phyloP scores from a whole-genome alignment of 2,329 filamentous ascomycete genomes.

The Fusarium ambrosium region DNA sequence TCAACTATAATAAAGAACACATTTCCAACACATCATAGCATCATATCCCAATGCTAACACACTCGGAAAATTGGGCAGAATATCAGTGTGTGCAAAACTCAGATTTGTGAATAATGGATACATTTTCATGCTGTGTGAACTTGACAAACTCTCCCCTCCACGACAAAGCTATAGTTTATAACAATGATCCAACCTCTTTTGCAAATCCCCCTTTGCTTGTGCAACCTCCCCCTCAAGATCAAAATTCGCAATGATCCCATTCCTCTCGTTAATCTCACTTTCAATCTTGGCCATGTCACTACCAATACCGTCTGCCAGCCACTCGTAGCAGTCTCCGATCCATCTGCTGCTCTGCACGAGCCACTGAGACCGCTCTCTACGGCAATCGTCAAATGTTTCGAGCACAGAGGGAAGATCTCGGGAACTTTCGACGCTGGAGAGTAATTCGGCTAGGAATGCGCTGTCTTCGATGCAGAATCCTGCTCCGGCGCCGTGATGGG shows the following conservation, averaged over 20 bases:
- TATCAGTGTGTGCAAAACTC: too few species aligned
- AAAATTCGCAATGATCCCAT: constrained; percentile 23
- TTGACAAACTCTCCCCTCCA: too few species aligned
- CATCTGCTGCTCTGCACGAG: constrained; percentile 65
- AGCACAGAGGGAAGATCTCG: constrained; percentile 43
- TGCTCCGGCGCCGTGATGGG: constrained; percentile 70
- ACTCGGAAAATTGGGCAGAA: too few species aligned
- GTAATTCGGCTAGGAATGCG: constrained; percentile 57
- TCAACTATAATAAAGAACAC: too few species aligned
- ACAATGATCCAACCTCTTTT: background rate
- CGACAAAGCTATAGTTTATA: background rate
- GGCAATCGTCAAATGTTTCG: constrained; percentile 63
- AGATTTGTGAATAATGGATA: too few species aligned
- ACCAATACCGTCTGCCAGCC: constrained; percentile 51
- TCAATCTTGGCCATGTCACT: constrained; percentile 33
- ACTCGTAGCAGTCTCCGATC: constrained; percentile 58
- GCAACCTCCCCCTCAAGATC: constrained; percentile 16
- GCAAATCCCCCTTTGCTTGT: background rate
- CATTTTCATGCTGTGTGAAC: too few species aligned
- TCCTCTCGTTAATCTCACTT: constrained; percentile 35
- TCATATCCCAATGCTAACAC: too few species aligned
- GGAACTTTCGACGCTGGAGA: constrained; percentile 55
- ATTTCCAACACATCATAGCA: too few species aligned
- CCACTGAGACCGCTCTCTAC: constrained; percentile 63
- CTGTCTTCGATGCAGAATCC: constrained; percentile 70